Percentiles rank a stretch among this genome's conserved stretches.
Conservation (phyloP, 1,139 yeast species). For the Zygoascus meyerae region DNA sequence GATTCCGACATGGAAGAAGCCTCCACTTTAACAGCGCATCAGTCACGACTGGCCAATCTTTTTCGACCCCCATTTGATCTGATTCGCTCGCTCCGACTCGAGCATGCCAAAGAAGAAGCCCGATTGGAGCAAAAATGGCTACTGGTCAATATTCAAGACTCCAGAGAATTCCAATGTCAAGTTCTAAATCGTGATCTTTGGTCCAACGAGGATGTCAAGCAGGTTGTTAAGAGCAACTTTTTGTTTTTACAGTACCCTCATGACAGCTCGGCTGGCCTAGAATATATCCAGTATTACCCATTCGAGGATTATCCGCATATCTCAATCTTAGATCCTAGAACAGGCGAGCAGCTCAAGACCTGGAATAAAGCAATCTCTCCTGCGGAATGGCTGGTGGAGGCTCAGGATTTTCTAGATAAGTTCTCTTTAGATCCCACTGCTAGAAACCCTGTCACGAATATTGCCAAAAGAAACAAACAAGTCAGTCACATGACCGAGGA, state of each 20-base stretch:
- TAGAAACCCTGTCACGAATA: conserved; percentile 53
- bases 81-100: conserved; percentile 60
- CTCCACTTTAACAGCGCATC: conserved; percentile 48
- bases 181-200: conserved; percentile 89
- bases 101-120: conserved; percentile 66
- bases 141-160: conserved; percentile 79
- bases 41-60: conserved; percentile 65
- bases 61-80: conserved; percentile 94
- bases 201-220: conserved; percentile 67
- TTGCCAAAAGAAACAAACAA: conserved; percentile 26
- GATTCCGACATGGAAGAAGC: conserved; percentile 13
- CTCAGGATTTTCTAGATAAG: conserved; percentile 42
- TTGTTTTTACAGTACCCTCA: conserved; percentile 67
- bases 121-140: conserved; percentile 69
- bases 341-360: conserved; percentile 77
- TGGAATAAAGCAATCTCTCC: conserved; percentile 66
- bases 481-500: conserved; percentile 58
- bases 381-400: conserved; percentile 48
- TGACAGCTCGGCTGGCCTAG: conserved; percentile 68
- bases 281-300: conserved; percentile 67
- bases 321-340: conserved; percentile 87
- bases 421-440: conserved; percentile 62
- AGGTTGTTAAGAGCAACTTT: conserved; percentile 59
- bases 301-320: conserved; percentile 74
- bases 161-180: conserved; percentile 81